phyloP scores from a whole-genome alignment of 2,329 filamentous ascomycete species.

The Phialemoniopsis sp. region DNA sequence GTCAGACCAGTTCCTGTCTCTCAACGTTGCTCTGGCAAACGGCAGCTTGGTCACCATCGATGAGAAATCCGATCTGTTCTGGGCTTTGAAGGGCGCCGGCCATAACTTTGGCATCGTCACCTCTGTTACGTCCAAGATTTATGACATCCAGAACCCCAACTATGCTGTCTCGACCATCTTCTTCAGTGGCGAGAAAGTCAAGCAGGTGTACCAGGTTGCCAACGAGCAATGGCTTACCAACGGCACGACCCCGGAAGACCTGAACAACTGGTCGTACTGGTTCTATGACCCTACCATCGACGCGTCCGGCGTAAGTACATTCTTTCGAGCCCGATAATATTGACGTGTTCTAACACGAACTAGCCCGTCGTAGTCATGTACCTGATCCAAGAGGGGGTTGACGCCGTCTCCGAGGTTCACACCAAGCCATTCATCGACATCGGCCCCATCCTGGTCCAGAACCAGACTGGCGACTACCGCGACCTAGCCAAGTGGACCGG shows the following conservation, averaged over 20 bases:
- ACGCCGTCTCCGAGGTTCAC: slow-evolving; percentile 31
- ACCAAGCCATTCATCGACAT: slow-evolving; percentile 37
- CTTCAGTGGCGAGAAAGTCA: slow-evolving; percentile 39
- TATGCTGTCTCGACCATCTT: slow-evolving; percentile 34
- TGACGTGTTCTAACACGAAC: background rate
- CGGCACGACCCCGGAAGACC: slow-evolving; percentile 31
- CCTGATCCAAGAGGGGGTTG: slow-evolving; percentile 37
- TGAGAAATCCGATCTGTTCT: slow-evolving; percentile 43
- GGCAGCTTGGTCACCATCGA: slow-evolving; percentile 31
- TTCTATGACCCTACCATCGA: slow-evolving; percentile 33
- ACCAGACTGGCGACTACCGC: slow-evolving; percentile 33
- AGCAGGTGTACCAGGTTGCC: slow-evolving; percentile 34
- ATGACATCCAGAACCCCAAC: slow-evolving; percentile 26
- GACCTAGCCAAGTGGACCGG: slow-evolving; percentile 39
- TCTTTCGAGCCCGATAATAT: background rate
- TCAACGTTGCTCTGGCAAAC: slow-evolving; percentile 47
- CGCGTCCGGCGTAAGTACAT: slow-evolving; percentile 25
- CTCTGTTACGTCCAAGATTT: slow-evolving; percentile 38
- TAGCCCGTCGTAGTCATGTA: slow-evolving; percentile 35
- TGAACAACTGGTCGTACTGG: slow-evolving; percentile 49
- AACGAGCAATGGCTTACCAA: slow-evolving; percentile 34
- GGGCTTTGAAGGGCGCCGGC: slow-evolving; percentile 52
- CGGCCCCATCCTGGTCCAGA: slow-evolving; percentile 25
- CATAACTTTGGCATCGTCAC: slow-evolving; percentile 57
- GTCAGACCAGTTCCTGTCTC: slow-evolving; percentile 46